Percentiles rank a stretch among this genome's conserved stretches.
Conservation (phyloP, 2,329 filamentous ascomycete species). For the Colletotrichum horii region DNA sequence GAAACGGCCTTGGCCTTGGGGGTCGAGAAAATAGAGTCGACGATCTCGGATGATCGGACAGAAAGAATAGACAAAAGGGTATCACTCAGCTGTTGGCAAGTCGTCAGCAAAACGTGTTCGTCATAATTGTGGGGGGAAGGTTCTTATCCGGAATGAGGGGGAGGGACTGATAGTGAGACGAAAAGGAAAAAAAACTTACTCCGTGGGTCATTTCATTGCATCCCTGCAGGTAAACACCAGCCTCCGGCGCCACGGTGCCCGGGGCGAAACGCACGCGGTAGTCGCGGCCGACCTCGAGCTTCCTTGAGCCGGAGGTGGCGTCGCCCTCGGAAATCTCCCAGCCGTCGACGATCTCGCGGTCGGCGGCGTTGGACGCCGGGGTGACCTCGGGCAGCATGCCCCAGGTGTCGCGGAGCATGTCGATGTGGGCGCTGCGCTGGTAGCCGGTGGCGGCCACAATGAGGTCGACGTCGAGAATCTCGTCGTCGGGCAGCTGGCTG, state of each 20-base stretch:
- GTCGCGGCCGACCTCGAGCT: conserved; percentile 75
- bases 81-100: conserved; percentile 69
- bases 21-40: conserved; percentile 69
- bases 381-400: conserved; percentile 63
- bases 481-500: conserved; percentile 43
- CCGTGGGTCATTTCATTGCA: conserved; percentile 94
- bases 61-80: conserved; percentile 81
- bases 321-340: conserved; percentile 37
- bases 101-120: conserved; percentile 23
- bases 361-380: background rate
- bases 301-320: conserved; percentile 31
- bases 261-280: conserved; percentile 78
- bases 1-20: conserved; percentile 12
- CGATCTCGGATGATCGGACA: conserved; percentile 78
- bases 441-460: conserved; percentile 92
- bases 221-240: conserved; percentile 90
- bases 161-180: background rate
- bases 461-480: conserved; percentile 77
- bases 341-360: conserved; percentile 33
- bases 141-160: background rate
- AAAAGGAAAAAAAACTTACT: conserved; percentile 59
- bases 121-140: background rate
- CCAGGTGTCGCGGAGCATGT: conserved; percentile 72
- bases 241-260: conserved; percentile 70
- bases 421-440: conserved; percentile 76